A percentile compares a stretch with the other conserved stretches of the same genome.
Conservation (phyloP, 31 red algal species). For the Odonthalia washingtoniensis region DNA sequence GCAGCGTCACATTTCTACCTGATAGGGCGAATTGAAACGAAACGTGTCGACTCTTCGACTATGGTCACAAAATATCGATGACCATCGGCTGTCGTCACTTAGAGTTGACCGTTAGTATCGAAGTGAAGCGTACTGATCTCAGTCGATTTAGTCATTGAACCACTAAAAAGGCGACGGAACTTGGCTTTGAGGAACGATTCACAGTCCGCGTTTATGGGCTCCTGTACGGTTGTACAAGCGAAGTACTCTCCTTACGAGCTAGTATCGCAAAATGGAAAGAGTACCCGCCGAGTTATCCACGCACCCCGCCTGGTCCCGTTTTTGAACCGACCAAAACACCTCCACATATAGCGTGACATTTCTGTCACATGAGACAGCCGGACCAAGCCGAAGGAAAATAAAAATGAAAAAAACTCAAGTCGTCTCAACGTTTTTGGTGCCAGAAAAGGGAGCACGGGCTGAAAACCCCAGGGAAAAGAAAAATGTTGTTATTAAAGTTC, state of each 20-base stretch:
- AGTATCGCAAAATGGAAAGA: background rate
- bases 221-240: background rate
- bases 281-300: no score
- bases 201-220: background rate
- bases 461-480: no score
- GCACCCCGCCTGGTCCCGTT: no score
- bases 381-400: no score
- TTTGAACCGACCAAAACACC: no score
- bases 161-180: background rate
- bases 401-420: no score
- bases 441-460: no score
- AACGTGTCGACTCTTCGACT: constrained; percentile 8
- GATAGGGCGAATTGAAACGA: background rate
- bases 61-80: background rate
- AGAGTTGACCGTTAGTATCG: constrained; percentile 11
- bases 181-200: background rate
- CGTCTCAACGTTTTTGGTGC: no score
- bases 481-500: no score
- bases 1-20: background rate
- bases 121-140: background rate
- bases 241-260: background rate
- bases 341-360: no score
- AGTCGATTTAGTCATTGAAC: background rate
- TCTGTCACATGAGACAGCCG: no score
- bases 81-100: background rate